A percentile compares a stretch with the other conserved stretches of the same genome.
phyloP scores from a whole-genome alignment of 2,329 filamentous ascomycete species.

The Neonectria sp. region DNA sequence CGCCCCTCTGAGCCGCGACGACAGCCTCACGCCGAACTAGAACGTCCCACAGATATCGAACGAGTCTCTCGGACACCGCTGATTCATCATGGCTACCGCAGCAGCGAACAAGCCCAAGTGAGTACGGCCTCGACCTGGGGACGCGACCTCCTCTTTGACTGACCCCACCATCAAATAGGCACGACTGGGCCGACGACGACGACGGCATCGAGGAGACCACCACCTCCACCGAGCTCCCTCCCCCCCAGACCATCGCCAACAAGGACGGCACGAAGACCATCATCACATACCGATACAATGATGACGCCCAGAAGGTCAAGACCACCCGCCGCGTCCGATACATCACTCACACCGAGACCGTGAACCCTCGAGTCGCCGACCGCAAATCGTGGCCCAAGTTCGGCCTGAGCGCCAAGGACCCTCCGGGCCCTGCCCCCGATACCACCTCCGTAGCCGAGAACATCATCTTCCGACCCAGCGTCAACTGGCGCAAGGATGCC shows the following conservation, averaged over 20 bases:
- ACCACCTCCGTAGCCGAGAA: slow-evolving; percentile 97
- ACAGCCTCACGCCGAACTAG: slow-evolving; percentile 41
- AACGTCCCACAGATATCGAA: slow-evolving; percentile 31
- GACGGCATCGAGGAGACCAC: slow-evolving; percentile 85
- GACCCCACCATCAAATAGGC: slow-evolving; percentile 60
- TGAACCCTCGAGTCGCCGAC: slow-evolving; percentile 97
- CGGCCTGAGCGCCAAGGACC: slow-evolving; percentile 88
- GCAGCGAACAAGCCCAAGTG: slow-evolving; percentile 59
- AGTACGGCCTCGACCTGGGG: slow-evolving; percentile 43
- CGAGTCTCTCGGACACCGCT: slow-evolving; percentile 35
- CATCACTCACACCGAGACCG: slow-evolving; percentile 90
- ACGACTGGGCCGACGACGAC: slow-evolving; percentile 97
- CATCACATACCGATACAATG: slow-evolving; percentile 90
- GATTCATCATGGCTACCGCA: slow-evolving; percentile 57
- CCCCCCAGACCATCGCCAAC: slow-evolving; percentile 92
- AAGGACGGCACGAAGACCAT: slow-evolving; percentile 99
- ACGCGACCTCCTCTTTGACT: slow-evolving; percentile 47
- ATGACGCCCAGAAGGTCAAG: slow-evolving; percentile 96
- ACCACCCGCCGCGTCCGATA: slow-evolving; percentile 96
- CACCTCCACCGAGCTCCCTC: slow-evolving; percentile 77
- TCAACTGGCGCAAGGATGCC: slow-evolving; percentile 94
- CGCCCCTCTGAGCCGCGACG: slow-evolving; percentile 42
- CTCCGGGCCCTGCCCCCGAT: slow-evolving; percentile 85
- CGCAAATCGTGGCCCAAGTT: slow-evolving; percentile 96
- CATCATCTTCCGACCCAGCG: slow-evolving; percentile 93